Percentiles rank a stretch among this genome's conserved stretches.
These are phyloP conservation scores for Zelopaecilomyces penicillatus DNA, from an alignment of 2,329 filamentous ascomycete species.

Conservation along the genomic window DNA sequence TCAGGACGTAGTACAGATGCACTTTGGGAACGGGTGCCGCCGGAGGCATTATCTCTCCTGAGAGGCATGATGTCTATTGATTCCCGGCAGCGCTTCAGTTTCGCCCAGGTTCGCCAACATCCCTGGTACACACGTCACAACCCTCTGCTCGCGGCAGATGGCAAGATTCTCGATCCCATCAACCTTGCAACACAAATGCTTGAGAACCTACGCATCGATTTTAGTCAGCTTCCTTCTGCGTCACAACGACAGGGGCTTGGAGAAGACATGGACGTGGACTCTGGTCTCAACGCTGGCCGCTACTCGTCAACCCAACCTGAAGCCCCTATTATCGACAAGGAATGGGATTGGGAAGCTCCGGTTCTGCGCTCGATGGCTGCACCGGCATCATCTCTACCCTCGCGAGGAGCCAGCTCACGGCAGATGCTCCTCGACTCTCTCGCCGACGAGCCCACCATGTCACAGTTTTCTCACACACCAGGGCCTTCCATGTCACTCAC, in stretches of 20 bases:
- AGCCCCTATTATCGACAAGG: conserved; percentile 58
- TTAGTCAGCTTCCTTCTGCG: conserved; percentile 56
- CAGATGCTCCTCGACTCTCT: conserved; percentile 53
- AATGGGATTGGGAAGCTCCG: conserved; percentile 85
- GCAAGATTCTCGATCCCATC: conserved; percentile 69
- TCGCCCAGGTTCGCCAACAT: conserved; percentile 79
- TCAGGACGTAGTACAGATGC: conserved; percentile 77
- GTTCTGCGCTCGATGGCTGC: conserved; percentile 43
- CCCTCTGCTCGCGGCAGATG: conserved; percentile 63
- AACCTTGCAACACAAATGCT: conserved; percentile 92
- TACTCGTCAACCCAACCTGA: conserved; percentile 84
- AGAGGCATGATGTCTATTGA: conserved; percentile 90
- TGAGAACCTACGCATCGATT: conserved; percentile 81
- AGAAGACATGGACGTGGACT: conserved; percentile 66
- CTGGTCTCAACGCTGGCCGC: conserved; percentile 32
- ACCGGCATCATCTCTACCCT: conserved; percentile 26
- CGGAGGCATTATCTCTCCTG: conserved; percentile 68
- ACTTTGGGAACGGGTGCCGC: conserved; percentile 72
- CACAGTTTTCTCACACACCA: conserved; percentile 74
- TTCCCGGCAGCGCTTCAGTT: conserved; percentile 65
- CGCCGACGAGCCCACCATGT: conserved; percentile 77
- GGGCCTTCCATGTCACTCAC: conserved; percentile 76
- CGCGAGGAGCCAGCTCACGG: conserved; percentile 23
- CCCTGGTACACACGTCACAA: conserved; percentile 91
- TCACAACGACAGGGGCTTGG: conserved; percentile 28